These are phyloP conservation scores for Penicillium canariense DNA, from an alignment of 495 filamentous ascomycete genomes.

Conservation along the genomic window DNA sequence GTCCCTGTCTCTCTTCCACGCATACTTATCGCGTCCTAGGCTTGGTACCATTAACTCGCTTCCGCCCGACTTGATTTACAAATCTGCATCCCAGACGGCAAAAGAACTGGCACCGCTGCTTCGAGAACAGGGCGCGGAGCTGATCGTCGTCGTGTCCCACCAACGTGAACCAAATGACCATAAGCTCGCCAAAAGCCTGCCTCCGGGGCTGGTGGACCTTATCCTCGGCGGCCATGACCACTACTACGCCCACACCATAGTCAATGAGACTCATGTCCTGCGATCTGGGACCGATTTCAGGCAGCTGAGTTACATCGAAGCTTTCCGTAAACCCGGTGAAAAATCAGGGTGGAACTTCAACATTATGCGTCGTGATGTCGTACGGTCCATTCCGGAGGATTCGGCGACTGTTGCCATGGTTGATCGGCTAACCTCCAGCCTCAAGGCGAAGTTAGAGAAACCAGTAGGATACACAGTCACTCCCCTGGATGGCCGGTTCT, in stretches of 20 bases:
- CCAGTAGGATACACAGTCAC: conserved; percentile 77
- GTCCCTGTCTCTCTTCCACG: background rate
- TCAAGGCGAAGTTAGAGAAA: conserved; percentile 74
- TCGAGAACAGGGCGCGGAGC: conserved; percentile 72
- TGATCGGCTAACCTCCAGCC: conserved; percentile 62
- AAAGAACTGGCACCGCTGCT: conserved; percentile 66
- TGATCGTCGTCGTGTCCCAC: conserved; percentile 79
- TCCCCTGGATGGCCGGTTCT: conserved; percentile 81
- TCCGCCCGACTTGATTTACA: conserved; percentile 76
- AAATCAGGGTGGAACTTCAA: conserved; percentile 66
- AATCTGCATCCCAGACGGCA: conserved; percentile 69
- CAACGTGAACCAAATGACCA: conserved; percentile 83
- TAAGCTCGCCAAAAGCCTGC: conserved; percentile 69
- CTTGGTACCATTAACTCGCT: conserved; percentile 83
- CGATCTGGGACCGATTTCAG: conserved; percentile 88
- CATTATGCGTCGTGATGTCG: conserved; percentile 70
- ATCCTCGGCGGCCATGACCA: conserved; percentile 90
- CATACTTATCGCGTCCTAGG: conserved; percentile 41
- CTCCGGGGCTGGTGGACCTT: conserved; percentile 71
- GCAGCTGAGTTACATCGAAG: conserved; percentile 84
- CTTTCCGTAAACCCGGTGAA: conserved; percentile 49
- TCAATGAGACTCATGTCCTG: conserved; percentile 77
- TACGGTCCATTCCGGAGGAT: conserved; percentile 63
- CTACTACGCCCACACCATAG: conserved; percentile 71
- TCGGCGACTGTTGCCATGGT: conserved; percentile 54